phyloP scores from a whole-genome alignment of 208 protist genomes.

The Wallacemonas sp. region DNA sequence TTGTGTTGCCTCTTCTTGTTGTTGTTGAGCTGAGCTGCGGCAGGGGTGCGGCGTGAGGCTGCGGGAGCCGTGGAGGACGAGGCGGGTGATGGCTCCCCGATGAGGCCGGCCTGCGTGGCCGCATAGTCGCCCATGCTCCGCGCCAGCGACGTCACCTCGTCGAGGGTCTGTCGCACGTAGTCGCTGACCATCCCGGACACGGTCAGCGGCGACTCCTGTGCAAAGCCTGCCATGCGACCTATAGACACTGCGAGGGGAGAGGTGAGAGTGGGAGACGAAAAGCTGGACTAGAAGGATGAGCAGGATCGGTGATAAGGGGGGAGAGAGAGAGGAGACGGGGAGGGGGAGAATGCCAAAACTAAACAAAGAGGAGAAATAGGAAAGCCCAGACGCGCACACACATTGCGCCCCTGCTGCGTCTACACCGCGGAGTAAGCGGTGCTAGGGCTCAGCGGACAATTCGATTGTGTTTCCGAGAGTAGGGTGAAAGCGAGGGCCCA shows the following conservation, averaged over 20 bases:
- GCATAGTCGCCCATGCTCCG: not conserved
- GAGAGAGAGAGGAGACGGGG: not conserved
- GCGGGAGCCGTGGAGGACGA: no score
- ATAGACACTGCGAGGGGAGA: no score
- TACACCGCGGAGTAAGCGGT: no score
- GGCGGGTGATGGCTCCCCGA: no score
- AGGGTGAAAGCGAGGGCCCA: no score
- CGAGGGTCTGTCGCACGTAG: conserved; percentile 49
- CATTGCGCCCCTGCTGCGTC: no score
- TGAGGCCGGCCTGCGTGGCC: not conserved
- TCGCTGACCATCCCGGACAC: conserved; percentile 41
- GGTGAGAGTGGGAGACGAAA: no score
- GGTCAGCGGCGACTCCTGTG: conserved; percentile 2
- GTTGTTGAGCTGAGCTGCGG: no score
- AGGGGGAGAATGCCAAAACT: not conserved
- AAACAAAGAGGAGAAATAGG: conserved; percentile 5
- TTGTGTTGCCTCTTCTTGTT: no score
- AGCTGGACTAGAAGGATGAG: not conserved
- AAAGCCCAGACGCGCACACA: not conserved
- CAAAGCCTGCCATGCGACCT: conserved; percentile 2
- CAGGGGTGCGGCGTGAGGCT: no score
- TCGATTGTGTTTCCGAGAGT: no score
- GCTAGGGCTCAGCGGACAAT: no score
- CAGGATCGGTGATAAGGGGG: not conserved
- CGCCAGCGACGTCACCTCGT: conserved; percentile 28